Conservation (phyloP, 2,329 filamentous ascomycete genomes). For the Hypoxylon sp. region DNA sequence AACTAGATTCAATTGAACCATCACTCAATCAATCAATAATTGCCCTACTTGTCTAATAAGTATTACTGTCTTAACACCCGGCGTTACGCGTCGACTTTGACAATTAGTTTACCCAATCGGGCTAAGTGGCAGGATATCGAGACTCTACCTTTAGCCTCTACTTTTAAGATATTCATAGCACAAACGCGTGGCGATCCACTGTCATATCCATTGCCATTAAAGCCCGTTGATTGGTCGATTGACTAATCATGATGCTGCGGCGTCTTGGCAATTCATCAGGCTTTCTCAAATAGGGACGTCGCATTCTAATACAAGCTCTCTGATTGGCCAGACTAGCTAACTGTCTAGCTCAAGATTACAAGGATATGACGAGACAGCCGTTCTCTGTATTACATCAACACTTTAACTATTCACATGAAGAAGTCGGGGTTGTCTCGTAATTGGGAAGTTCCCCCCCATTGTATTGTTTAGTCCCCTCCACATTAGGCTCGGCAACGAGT, state of each 20-base stretch:
- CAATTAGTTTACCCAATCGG: background rate
- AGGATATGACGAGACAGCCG: slow-evolving; percentile 34
- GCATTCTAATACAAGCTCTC: slow-evolving; percentile 23
- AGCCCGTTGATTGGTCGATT: background rate
- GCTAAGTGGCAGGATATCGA: background rate
- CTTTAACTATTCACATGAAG: slow-evolving; percentile 5
- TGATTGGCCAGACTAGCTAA: slow-evolving; percentile 24
- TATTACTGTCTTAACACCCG: background rate
- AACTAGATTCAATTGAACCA: too few species aligned
- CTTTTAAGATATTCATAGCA: background rate
- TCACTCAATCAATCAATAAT: too few species aligned
- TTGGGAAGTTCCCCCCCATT: slow-evolving; percentile 18
- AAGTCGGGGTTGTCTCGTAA: slow-evolving; percentile 11
- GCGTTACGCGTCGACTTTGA: slow-evolving; percentile 6
- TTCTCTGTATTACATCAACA: slow-evolving; percentile 33
- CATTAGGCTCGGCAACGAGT: slow-evolving; percentile 9
- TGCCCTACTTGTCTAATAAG: too few species aligned
- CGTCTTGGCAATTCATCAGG: slow-evolving; percentile 7
- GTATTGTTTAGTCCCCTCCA: slow-evolving; percentile 15
- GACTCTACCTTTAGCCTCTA: background rate
- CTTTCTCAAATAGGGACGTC: slow-evolving; percentile 25
- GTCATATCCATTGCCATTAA: background rate
- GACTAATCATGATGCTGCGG: background rate
- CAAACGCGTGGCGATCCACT: background rate
- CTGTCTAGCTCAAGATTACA: slow-evolving; percentile 31